These are phyloP conservation scores for Alternaria triticimaculans DNA, from an alignment of 2,329 filamentous ascomycete species.

Conservation along the genomic window DNA sequence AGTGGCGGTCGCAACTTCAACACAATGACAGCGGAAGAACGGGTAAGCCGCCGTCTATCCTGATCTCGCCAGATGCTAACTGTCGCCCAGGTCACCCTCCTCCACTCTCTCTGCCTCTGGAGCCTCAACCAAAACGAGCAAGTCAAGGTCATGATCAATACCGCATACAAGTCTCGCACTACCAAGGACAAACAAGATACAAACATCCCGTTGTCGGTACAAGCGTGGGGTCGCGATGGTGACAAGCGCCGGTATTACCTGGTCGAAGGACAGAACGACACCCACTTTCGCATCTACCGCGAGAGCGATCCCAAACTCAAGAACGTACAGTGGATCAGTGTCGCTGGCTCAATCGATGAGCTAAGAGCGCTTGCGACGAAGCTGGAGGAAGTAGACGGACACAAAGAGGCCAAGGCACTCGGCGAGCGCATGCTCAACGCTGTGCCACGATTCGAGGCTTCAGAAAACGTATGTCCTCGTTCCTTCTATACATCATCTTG, in stretches of 20 bases:
- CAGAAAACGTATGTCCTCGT: constrained; percentile 72
- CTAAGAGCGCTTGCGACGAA: constrained; percentile 76
- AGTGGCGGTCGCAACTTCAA: constrained; percentile 81
- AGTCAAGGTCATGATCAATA: constrained; percentile 80
- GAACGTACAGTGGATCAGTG: constrained; percentile 87
- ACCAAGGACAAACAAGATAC: constrained; percentile 79
- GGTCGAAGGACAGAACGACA: constrained; percentile 92
- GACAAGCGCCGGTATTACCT: constrained; percentile 93
- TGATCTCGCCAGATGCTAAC: constrained; percentile 25
- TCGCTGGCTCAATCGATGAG: constrained; percentile 90
- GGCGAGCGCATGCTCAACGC: constrained; percentile 79
- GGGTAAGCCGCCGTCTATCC: constrained; percentile 63
- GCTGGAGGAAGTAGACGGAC: constrained; percentile 77
- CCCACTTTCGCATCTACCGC: constrained; percentile 89
- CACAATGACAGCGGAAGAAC: constrained; percentile 78
- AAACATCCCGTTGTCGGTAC: constrained; percentile 88
- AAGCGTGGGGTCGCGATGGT: constrained; percentile 88
- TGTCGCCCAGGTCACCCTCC: constrained; percentile 71
- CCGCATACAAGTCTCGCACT: constrained; percentile 71
- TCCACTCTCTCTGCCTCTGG: constrained; percentile 87
- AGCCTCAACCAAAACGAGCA: constrained; percentile 85
- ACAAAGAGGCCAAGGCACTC: constrained; percentile 79
- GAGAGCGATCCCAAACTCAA: constrained; percentile 84
- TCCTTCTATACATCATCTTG: background rate
- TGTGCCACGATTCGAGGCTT: constrained; percentile 88